Evolutionary conservation across 805 yeast genomes (phyloP).

Genomic region (Teunomyces tritomae): DNA sequence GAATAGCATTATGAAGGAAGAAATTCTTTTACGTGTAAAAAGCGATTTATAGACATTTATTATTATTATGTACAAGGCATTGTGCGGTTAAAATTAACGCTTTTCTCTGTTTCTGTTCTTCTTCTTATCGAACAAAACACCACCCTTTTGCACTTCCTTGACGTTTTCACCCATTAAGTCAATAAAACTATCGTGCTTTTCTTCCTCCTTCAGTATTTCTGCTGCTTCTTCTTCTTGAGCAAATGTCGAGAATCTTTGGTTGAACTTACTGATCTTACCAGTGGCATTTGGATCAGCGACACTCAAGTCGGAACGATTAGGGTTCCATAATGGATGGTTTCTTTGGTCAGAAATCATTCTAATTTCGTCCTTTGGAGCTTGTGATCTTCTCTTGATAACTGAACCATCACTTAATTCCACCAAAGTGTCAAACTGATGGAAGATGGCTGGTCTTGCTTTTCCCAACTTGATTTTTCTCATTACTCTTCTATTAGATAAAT

Average conservation of each 20-base stretch:
- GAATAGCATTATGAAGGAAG: neutral
- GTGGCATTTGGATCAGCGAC: constrained; percentile 79
- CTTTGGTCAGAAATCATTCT: constrained; percentile 87
- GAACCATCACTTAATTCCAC: constrained; percentile 96
- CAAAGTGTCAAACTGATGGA: constrained; percentile 80
- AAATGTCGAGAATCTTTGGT: constrained; percentile 58
- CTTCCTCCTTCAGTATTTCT: constrained; percentile 7
- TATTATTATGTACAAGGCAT: constrained; percentile 6
- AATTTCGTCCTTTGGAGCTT: constrained; percentile 82
- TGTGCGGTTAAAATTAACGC: neutral
- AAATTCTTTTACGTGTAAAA: constrained; percentile 3
- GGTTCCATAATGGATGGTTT: constrained; percentile 85
- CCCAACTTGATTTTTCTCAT: constrained; percentile 70
- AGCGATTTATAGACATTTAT: constrained; percentile 8
- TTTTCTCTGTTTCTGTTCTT: constrained; percentile 34
- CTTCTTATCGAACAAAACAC: constrained; percentile 48
- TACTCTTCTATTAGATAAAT: constrained; percentile 54
- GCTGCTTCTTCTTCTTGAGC: constrained; percentile 14
- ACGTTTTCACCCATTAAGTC: constrained; percentile 60
- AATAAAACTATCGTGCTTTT: constrained; percentile 47
- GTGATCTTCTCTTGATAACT: constrained; percentile 77
- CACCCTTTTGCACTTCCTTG: constrained; percentile 51
- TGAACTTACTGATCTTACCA: constrained; percentile 75
- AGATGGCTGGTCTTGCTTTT: constrained; percentile 90
- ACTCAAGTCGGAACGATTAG: constrained; percentile 72